Percentiles rank a stretch among this genome's conserved stretches.
phyloP scores from a whole-genome alignment of 371 early-diverging fungal species.

The Mortierella sp. region DNA sequence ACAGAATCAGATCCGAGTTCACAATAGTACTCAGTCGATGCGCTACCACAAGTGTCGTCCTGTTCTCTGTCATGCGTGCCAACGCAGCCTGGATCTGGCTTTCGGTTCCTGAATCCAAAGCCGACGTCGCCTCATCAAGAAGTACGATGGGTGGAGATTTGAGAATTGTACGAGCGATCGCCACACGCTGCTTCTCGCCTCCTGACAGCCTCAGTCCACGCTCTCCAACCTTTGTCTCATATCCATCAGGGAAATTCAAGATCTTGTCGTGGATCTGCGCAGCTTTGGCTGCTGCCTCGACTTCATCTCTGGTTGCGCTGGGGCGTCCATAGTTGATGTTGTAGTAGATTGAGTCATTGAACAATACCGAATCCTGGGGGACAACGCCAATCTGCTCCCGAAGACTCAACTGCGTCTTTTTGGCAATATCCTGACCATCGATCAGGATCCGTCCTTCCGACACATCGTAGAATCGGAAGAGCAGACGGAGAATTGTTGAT shows the following conservation, averaged over 20 bases:
- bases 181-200: conserved; percentile 97
- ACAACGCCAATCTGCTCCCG: conserved; percentile 87
- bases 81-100: conserved; percentile 80
- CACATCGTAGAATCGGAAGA: conserved; percentile 93
- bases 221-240: conserved; percentile 83
- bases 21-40: conserved; percentile 90
- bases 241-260: conserved; percentile 63
- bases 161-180: conserved; percentile 85
- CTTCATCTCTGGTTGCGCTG: conserved; percentile 50
- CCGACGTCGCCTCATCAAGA: conserved; percentile 76
- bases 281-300: conserved; percentile 61
- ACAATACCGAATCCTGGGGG: conserved; percentile 74
- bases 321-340: conserved; percentile 71
- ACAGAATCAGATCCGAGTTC: conserved; percentile 80
- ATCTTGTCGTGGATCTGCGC: conserved; percentile 71
- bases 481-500: conserved; percentile 86
- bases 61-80: conserved; percentile 74
- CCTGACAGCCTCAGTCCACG: conserved; percentile 90
- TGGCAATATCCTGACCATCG: conserved; percentile 88
- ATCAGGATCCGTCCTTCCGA: conserved; percentile 83
- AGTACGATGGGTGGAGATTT: conserved; percentile 83
- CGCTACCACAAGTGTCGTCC: conserved; percentile 96
- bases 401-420: conserved; percentile 73
- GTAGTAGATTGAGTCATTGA: conserved; percentile 68
- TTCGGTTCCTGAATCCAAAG: conserved; percentile 76